Conservation (phyloP, 257 asterid species). For the Solanum corneliomulleri region DNA sequence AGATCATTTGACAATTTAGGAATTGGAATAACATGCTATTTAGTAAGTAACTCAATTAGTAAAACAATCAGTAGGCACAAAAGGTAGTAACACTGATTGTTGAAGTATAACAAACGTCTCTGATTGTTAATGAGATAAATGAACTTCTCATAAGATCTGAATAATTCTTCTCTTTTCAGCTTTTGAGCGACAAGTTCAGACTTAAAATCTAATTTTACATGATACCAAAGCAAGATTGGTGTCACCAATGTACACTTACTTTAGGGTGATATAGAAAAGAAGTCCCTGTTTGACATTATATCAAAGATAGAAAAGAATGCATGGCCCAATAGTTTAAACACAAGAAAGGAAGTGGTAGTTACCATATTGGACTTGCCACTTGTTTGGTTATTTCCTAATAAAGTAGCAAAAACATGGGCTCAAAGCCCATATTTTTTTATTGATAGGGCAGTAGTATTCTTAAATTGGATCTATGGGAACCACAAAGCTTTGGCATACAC, state of each 20-base stretch:
- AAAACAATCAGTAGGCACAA: neutral
- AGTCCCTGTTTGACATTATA: neutral
- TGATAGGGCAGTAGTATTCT: neutral
- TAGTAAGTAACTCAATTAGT: neutral
- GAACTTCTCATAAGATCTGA: neutral
- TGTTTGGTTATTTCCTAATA: neutral
- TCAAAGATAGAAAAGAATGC: neutral
- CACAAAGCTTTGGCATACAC: neutral
- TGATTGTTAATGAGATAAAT: too few relatives aligned
- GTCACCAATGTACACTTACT: neutral
- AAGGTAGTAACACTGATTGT: neutral
- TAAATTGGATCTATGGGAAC: neutral
- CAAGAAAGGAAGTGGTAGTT: neutral
- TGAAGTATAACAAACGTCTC: neutral
- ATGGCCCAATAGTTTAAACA: neutral
- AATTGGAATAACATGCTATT: neutral
- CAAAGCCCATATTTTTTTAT: neutral
- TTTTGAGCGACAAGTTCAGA: rapidly evolving
- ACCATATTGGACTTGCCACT: neutral
- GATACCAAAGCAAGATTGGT: too few relatives aligned
- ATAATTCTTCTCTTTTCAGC: neutral
- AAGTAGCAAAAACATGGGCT: neutral
- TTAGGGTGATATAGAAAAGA: neutral
- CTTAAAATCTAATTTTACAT: too few relatives aligned
- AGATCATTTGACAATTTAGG: neutral